phyloP scores from a whole-genome alignment of 2,329 filamentous ascomycete genomes.

The Endocalyx cinctus region DNA sequence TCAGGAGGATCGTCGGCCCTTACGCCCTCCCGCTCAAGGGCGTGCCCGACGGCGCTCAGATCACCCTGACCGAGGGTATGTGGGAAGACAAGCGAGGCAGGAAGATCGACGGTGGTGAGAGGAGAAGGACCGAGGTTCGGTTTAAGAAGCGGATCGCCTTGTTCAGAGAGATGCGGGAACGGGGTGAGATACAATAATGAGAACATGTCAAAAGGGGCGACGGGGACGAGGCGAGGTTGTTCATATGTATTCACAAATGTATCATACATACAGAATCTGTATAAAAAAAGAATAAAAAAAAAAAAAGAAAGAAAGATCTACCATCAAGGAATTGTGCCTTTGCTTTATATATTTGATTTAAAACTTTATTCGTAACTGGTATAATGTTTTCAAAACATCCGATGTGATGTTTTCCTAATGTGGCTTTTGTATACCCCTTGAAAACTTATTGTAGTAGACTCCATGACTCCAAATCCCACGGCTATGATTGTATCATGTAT shows the following conservation, averaged over 20 bases:
- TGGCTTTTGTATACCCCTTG: too few species aligned
- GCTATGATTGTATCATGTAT: too few species aligned
- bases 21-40: slow-evolving; percentile 66
- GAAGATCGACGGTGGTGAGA: slow-evolving; percentile 96
- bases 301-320: neutral
- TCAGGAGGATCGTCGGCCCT: slow-evolving; percentile 68
- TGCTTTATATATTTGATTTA: slow-evolving; percentile 1
- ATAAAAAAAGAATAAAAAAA: too few species aligned
- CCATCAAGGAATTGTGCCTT: too few species aligned
- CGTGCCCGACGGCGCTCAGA: slow-evolving; percentile 56
- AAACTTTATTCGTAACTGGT: too few species aligned
- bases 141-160: slow-evolving; percentile 80
- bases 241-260: slow-evolving; percentile 16
- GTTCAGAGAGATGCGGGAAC: slow-evolving; percentile 60
- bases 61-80: slow-evolving; percentile 77
- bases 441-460: too few species aligned
- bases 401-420: too few species aligned
- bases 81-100: slow-evolving; percentile 85
- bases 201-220: neutral
- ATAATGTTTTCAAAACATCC: too few species aligned
- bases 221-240: neutral
- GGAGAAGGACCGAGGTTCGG: slow-evolving; percentile 77
- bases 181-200: slow-evolving; percentile 16
- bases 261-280: slow-evolving; percentile 16
- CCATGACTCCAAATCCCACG: too few species aligned